Conservation (phyloP, 2,329 filamentous ascomycete genomes). For the Coleophoma eucalyptorum region DNA sequence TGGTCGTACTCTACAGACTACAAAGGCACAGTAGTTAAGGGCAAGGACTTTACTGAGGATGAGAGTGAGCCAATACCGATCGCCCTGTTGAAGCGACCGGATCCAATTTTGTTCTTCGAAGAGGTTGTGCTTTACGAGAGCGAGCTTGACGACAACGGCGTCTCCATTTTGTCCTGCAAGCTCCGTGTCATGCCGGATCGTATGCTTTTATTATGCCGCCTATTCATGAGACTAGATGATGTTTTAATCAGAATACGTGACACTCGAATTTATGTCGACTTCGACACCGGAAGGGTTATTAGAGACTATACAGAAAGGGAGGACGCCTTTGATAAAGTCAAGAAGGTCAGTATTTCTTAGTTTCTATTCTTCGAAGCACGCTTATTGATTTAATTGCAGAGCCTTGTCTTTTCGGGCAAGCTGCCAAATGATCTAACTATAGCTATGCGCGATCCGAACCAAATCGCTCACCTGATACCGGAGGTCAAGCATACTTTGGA, state of each 20-base stretch:
- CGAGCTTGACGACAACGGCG: conserved; percentile 96
- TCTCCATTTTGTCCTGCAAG: conserved; percentile 86
- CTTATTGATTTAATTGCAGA: conserved; percentile 32
- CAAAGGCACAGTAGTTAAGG: conserved; percentile 58
- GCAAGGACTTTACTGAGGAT: conserved; percentile 16
- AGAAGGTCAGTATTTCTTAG: conserved; percentile 48
- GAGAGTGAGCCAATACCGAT: conserved; percentile 62
- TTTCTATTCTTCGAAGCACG: neutral
- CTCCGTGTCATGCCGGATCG: conserved; percentile 87
- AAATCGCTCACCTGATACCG: conserved; percentile 65
- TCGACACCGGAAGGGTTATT: conserved; percentile 72
- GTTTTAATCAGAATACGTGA: conserved; percentile 86
- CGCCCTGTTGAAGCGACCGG: conserved; percentile 79
- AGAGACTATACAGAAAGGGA: conserved; percentile 91
- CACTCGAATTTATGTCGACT: conserved; percentile 89
- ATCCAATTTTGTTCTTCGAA: conserved; percentile 95
- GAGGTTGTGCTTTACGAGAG: conserved; percentile 96
- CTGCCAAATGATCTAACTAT: conserved; percentile 71
- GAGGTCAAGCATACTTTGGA: conserved; percentile 69
- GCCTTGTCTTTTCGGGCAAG: conserved; percentile 43
- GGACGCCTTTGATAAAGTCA: conserved; percentile 72
- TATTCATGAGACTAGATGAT: conserved; percentile 91
- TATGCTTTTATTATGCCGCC: conserved; percentile 77
- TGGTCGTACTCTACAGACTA: conserved; percentile 97
- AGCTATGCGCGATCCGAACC: conserved; percentile 75